phyloP scores from a whole-genome alignment of 345 rosid genomes.

The Boechera retrofracta region DNA sequence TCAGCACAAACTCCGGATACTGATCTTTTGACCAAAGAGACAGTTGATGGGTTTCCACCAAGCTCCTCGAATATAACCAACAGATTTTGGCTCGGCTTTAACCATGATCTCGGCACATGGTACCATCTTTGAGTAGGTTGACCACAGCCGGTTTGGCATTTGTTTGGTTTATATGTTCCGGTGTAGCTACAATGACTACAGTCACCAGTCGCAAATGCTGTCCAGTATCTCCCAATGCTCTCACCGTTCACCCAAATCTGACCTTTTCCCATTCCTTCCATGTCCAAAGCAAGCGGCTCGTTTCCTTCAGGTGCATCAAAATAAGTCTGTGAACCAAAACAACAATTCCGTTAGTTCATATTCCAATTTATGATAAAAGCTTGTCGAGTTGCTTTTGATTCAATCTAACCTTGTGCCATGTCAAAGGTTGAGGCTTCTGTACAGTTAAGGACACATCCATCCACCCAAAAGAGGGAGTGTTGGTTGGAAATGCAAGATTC shows the following conservation, averaged over 20 bases:
- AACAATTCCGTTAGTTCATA: background rate
- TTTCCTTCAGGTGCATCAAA: slow-evolving; percentile 93
- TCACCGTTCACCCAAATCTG: slow-evolving; percentile 96
- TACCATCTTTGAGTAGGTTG: slow-evolving; percentile 95
- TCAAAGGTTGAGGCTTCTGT: slow-evolving; percentile 81
- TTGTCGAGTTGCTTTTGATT: background rate
- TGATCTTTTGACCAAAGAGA: slow-evolving; percentile 85
- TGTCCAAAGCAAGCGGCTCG: slow-evolving; percentile 93
- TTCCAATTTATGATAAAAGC: background rate
- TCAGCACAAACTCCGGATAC: slow-evolving; percentile 85
- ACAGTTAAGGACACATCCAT: slow-evolving; percentile 62
- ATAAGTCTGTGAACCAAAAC: slow-evolving; percentile 56
- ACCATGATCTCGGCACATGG: slow-evolving; percentile 91
- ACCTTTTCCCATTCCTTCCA: slow-evolving; percentile 98
- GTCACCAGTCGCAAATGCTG: slow-evolving; percentile 78
- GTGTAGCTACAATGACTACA: slow-evolving; percentile 83
- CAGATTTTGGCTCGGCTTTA: slow-evolving; percentile 85
- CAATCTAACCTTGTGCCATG: slow-evolving; percentile 87
- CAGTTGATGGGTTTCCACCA: slow-evolving; percentile 83
- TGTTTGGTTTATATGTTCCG: slow-evolving; percentile 78
- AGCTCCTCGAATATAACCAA: slow-evolving; percentile 95
- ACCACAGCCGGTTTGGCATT: slow-evolving; percentile 90
- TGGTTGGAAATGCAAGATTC: slow-evolving; percentile 74
- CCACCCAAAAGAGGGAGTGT: slow-evolving; percentile 76
- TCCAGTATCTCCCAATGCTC: slow-evolving; percentile 97